Percentiles rank a stretch among this genome's conserved stretches.
phyloP scores from a whole-genome alignment of 352 stramenopile genomes.

The Globisporangium irregulare region DNA sequence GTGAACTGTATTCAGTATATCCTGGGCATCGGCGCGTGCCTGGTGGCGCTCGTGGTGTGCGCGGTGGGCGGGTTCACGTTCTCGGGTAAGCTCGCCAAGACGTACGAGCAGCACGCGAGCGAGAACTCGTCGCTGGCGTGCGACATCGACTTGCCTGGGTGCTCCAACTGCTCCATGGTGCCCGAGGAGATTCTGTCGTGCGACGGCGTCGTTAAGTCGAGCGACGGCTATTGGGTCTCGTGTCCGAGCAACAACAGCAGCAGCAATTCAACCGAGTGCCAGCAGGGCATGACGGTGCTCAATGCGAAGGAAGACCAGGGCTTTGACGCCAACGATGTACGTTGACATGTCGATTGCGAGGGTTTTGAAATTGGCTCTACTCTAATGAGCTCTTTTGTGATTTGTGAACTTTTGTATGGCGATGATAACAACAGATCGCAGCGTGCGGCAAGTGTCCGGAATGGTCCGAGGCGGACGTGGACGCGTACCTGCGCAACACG shows the following conservation, averaged over 20 bases:
- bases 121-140: slow-evolving; percentile 52
- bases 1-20: slow-evolving; percentile 47
- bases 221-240: slow-evolving; percentile 38
- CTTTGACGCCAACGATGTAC: slow-evolving; percentile 60
- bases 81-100: slow-evolving; percentile 50
- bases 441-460: slow-evolving; percentile 74
- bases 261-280: slow-evolving; percentile 25
- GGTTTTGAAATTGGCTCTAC: slow-evolving; percentile 5
- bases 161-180: slow-evolving; percentile 68
- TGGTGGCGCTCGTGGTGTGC: slow-evolving; percentile 61
- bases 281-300: slow-evolving; percentile 52
- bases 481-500: slow-evolving; percentile 59
- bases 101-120: slow-evolving; percentile 44
- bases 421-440: slow-evolving; percentile 37
- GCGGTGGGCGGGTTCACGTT: slow-evolving; percentile 65
- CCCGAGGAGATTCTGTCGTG: slow-evolving; percentile 29
- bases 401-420: slow-evolving; percentile 7
- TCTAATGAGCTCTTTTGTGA: slow-evolving; percentile 8
- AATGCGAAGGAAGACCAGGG: slow-evolving; percentile 49
- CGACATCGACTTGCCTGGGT: slow-evolving; percentile 58
- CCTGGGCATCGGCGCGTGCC: slow-evolving; percentile 54
- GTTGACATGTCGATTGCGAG: slow-evolving; percentile 16
- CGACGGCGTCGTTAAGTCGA: slow-evolving; percentile 35
- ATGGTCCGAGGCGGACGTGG: slow-evolving; percentile 65
- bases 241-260: slow-evolving; percentile 28